Percentiles rank a stretch among this genome's conserved stretches.
Conservation (phyloP, 805 yeast genomes). For the Isabelozyma gotoi region DNA sequence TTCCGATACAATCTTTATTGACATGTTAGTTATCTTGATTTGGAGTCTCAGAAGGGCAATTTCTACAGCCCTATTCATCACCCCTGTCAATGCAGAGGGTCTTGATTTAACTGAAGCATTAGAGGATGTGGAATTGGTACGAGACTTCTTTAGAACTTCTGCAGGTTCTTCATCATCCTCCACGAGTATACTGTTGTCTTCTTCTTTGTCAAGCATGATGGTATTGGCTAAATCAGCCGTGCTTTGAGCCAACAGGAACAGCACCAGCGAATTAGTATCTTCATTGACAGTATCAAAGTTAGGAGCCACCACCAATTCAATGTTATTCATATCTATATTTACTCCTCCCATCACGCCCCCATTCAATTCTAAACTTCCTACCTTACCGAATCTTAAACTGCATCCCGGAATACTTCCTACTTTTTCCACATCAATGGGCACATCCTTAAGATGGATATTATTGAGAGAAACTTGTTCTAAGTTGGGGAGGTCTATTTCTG, state of each 20-base stretch:
- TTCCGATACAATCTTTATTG: conserved; percentile 51
- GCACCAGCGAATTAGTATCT: conserved; percentile 17
- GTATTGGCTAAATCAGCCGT: conserved; percentile 73
- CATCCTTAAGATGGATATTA: conserved; percentile 52
- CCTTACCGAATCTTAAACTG: conserved; percentile 58
- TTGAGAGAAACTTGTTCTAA: conserved; percentile 71
- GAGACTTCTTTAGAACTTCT: background rate
- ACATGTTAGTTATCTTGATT: conserved; percentile 47
- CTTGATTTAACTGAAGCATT: conserved; percentile 19
- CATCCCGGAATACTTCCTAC: conserved; percentile 63
- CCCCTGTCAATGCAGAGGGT: conserved; percentile 48
- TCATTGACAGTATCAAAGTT: conserved; percentile 29
- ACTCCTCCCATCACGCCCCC: conserved; percentile 75
- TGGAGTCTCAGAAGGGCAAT: conserved; percentile 62
- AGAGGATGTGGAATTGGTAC: conserved; percentile 8
- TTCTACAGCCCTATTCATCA: conserved; percentile 65
- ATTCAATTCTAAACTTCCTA: conserved; percentile 53
- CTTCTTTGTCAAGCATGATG: conserved; percentile 38
- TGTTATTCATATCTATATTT: conserved; percentile 53
- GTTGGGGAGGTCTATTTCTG: conserved; percentile 78
- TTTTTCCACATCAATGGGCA: conserved; percentile 71
- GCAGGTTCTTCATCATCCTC: conserved; percentile 10
- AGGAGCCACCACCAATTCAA: conserved; percentile 45
- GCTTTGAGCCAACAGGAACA: conserved; percentile 65
- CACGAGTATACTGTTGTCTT: conserved; percentile 11